Evolutionary conservation across 2,329 filamentous ascomycete species (phyloP).

Genomic region (Chrysosporium keratinophilum): DNA sequence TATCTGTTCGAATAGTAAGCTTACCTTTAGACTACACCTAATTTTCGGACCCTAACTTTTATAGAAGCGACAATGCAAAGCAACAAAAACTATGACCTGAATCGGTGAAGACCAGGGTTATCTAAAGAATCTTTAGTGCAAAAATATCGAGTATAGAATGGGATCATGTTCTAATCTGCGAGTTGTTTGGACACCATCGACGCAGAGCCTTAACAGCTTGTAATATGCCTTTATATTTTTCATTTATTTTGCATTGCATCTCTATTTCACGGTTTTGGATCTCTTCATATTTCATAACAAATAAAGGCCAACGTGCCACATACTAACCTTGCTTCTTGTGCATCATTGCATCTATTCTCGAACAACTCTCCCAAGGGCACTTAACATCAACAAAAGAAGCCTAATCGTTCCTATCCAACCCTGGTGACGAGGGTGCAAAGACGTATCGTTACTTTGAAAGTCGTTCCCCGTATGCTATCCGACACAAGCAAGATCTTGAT

Average conservation of each 20-base stretch:
- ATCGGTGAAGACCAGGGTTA: neutral
- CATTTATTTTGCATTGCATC: conserved; percentile 1
- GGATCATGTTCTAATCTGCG: neutral
- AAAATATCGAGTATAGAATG: neutral
- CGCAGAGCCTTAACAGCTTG: neutral
- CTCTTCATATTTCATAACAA: neutral
- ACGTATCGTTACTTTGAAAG: too few species aligned
- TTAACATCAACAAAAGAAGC: neutral
- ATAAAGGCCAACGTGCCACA: neutral
- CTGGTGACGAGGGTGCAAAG: too few species aligned
- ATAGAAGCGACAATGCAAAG: conserved; percentile 6
- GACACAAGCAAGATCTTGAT: too few species aligned
- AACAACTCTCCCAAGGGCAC: neutral
- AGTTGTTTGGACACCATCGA: too few species aligned
- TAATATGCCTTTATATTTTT: neutral
- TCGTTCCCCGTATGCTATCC: too few species aligned
- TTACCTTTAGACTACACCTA: conserved; percentile 24
- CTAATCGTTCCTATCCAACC: neutral
- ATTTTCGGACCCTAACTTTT: conserved; percentile 5
- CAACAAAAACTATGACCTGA: conserved; percentile 6
- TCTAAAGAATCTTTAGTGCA: neutral
- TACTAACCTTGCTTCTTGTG: neutral
- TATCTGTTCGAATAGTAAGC: conserved; percentile 52
- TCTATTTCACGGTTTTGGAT: neutral
- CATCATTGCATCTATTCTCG: neutral